Percentiles rank a stretch among this genome's conserved stretches.
Conservation (phyloP, 768 basidiomycete species). For the Russula sp. region DNA sequence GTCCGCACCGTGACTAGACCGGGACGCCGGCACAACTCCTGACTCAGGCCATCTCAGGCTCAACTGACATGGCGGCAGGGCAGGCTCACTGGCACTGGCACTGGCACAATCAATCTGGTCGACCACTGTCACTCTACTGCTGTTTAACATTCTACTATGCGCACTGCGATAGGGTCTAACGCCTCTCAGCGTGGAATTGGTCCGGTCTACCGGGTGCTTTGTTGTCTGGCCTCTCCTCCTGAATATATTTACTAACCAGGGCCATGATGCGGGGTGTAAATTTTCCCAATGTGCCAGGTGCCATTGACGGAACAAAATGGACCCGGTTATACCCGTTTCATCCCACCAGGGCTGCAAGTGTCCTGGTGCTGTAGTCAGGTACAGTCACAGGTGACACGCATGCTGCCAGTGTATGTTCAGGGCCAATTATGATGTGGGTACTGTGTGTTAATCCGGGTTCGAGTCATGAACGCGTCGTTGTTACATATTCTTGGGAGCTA, state of each 20-base stretch:
- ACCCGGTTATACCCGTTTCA: neutral
- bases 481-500: neutral
- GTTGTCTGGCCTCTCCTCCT: no score
- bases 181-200: no score
- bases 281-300: neutral
- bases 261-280: no score
- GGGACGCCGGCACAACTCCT: no score
- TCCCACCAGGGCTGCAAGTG: neutral
- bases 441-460: neutral
- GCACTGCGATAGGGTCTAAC: no score
- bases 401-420: neutral
- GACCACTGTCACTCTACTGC: neutral
- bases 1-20: no score
- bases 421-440: neutral
- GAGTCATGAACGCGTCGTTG: neutral
- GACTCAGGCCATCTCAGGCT: no score
- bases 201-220: no score
- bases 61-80: no score
- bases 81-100: no score
- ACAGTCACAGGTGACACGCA: neutral
- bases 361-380: neutral
- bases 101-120: neutral
- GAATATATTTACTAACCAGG: no score
- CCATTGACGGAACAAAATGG: neutral
- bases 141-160: no score